Base-by-base conservation (phyloP, 2,329 filamentous ascomycete species). In the Pseudovirgaria hyperparasitica region DNA sequence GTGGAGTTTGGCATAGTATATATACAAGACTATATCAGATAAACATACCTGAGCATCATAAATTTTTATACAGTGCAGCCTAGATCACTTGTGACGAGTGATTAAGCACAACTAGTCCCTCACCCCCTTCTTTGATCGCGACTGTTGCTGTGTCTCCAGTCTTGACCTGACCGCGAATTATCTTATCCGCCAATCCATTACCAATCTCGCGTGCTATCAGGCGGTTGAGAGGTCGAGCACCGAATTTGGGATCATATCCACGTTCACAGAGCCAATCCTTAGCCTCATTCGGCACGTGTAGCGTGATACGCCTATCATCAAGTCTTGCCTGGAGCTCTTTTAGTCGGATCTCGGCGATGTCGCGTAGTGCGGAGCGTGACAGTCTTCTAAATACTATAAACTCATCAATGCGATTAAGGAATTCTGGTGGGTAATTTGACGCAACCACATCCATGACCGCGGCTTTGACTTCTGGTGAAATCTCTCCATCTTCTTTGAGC, bases 301-400 rank as follows among this genome's bases (percentile, higher is more conserved):
- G 65, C 1, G 60, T 69, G 50, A 96, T 93, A 29, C 90, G 72
- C 26, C 84, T 72, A 43, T 94, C 86, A 36, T 90, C 77, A 2
- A 96, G 71, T 21, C 85, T 73, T 27, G 61, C 59, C 54, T 94
- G 86, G 6, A 96, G 64, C 57, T 96, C 90, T 34, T 67, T 70
- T 25, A 96, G 65, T 17, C 90, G 73, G 37, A 96, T 94, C 45
- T 96, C 84, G 25, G 94, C 85, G 37, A 96, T 96, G 46, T 92
- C 86, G 16, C 84, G 70, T 30, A 96, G 67, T 10, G 87, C 86
- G 11, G 67, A 62, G 16, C 67, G 68, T 1, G 82, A 82, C 2
- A 96, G 69, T 6, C 87, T 72, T 57, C 86, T 87, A 66, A 96
- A 96, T 46, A 96, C 63, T 51, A 96, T 94, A 60, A 96, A 94